phyloP scores from a whole-genome alignment of 2,329 filamentous ascomycete genomes.

The Ophiostoma angusticollis region DNA sequence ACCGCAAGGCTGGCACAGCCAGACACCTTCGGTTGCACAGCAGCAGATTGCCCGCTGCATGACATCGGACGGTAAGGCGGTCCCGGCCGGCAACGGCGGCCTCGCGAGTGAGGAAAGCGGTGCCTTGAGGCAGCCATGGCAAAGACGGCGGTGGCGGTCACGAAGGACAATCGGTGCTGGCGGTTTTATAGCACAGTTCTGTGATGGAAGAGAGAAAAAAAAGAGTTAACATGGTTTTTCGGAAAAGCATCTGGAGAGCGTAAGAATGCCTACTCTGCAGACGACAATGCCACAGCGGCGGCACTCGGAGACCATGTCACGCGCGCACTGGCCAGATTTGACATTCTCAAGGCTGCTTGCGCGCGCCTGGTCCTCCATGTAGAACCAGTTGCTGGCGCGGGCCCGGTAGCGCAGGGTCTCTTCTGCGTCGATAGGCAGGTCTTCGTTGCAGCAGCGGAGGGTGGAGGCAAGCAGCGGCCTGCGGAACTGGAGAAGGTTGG shows the following conservation, averaged over 20 bases:
- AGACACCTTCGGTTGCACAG: slow-evolving; percentile 48
- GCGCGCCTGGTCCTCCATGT: slow-evolving; percentile 40
- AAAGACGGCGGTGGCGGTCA: slow-evolving; percentile 70
- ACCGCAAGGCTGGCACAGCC: slow-evolving; percentile 79
- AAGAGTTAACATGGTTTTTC: not conserved
- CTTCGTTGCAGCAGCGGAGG: slow-evolving; percentile 67
- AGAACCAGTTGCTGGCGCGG: slow-evolving; percentile 44
- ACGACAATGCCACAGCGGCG: slow-evolving; percentile 63
- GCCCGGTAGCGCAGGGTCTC: slow-evolving; percentile 45
- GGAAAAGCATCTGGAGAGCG: no score
- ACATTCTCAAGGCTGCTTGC: slow-evolving; percentile 40
- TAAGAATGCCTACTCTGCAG: slow-evolving; percentile 68
- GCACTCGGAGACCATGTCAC: slow-evolving; percentile 78
- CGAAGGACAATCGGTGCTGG: slow-evolving; percentile 55
- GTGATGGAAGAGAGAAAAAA: slow-evolving; percentile 4
- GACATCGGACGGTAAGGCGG: slow-evolving; percentile 37
- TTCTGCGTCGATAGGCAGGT: slow-evolving; percentile 38
- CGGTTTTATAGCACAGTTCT: slow-evolving; percentile 87
- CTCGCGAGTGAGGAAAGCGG: slow-evolving; percentile 47
- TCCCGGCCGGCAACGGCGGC: slow-evolving; percentile 29
- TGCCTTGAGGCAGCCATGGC: slow-evolving; percentile 58
- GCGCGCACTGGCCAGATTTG: slow-evolving; percentile 66
- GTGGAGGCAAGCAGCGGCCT: slow-evolving; percentile 59
- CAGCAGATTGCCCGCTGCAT: slow-evolving; percentile 44
- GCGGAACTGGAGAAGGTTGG: slow-evolving; percentile 67